A percentile compares a stretch with the other conserved stretches of the same genome.
phyloP scores from a whole-genome alignment of 2,329 filamentous ascomycete genomes.

The Chaetomiaceae sp. region DNA sequence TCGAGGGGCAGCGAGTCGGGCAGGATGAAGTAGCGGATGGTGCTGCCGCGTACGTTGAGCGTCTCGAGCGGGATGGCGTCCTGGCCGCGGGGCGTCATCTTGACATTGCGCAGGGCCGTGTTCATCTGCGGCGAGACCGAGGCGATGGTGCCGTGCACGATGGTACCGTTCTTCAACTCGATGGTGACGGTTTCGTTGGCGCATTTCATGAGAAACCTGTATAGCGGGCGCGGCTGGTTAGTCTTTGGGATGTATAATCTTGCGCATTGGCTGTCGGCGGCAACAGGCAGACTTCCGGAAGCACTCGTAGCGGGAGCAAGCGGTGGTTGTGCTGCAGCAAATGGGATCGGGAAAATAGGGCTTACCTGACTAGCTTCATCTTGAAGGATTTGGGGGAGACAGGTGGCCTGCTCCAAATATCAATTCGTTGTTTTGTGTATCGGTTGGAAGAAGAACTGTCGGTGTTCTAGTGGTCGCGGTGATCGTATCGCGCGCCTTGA shows the following conservation, averaged over 20 bases:
- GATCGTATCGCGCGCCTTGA: neutral
- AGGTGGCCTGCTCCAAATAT: conserved; percentile 6
- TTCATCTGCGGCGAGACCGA: conserved; percentile 99
- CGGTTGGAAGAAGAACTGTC: neutral
- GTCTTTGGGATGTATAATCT: too few relatives aligned
- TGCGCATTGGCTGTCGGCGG: too few relatives aligned
- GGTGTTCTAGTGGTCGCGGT: neutral
- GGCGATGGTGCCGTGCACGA: conserved; percentile 93
- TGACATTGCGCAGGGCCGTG: conserved; percentile 89
- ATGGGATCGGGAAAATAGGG: conserved; percentile 10
- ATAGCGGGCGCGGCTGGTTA: neutral
- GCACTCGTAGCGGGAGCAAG: too few relatives aligned
- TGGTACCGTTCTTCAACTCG: conserved; percentile 97
- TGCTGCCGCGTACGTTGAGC: conserved; percentile 94
- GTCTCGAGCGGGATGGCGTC: conserved; percentile 85
- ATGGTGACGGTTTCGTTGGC: conserved; percentile 97
- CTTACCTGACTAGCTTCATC: conserved; percentile 98
- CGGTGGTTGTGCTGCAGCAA: too few relatives aligned
- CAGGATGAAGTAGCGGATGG: conserved; percentile 75
- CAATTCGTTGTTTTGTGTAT: neutral
- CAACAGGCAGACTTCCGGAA: too few relatives aligned
- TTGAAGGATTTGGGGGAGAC: conserved; percentile 39
- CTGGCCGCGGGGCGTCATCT: conserved; percentile 88
- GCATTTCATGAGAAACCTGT: conserved; percentile 98
- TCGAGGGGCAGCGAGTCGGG: conserved; percentile 93